Evolutionary conservation across 768 basidiomycete genomes (phyloP).

Genomic region (Pholiota molesta): DNA sequence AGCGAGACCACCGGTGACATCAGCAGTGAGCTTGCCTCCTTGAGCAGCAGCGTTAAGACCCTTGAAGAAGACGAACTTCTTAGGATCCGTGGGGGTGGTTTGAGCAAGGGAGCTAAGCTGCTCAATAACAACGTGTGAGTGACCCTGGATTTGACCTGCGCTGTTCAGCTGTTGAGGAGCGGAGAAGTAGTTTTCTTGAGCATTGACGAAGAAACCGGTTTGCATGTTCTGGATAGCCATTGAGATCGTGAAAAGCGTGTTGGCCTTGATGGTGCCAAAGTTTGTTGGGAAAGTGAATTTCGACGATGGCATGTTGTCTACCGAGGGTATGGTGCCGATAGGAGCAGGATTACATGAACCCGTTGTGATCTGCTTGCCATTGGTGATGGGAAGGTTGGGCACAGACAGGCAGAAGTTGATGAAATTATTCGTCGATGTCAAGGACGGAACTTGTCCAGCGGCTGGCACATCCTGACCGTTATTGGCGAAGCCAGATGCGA

Average conservation of each 20-base stretch:
- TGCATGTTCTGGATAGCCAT: constrained; percentile 49
- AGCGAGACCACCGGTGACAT: constrained; percentile 57
- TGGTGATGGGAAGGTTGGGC: constrained; percentile 51
- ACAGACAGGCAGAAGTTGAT: constrained; percentile 55
- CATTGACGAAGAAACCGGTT: constrained; percentile 61
- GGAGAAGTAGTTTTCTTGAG: constrained; percentile 53
- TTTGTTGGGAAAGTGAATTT: constrained; percentile 50
- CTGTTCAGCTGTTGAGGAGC: constrained; percentile 59
- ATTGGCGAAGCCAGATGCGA: constrained; percentile 52
- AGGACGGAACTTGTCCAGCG: constrained; percentile 51
- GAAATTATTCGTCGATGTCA: constrained; percentile 63
- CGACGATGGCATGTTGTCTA: constrained; percentile 47
- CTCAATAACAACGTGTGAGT: constrained; percentile 65
- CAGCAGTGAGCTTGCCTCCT: constrained; percentile 51
- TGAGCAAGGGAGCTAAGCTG: constrained; percentile 42
- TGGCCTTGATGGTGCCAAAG: constrained; percentile 46
- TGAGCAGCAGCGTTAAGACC: constrained; percentile 48
- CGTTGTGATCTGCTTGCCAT: constrained; percentile 53
- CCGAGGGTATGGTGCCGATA: constrained; percentile 56
- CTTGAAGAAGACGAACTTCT: constrained; percentile 63
- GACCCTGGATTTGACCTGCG: constrained; percentile 55
- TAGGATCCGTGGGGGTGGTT: constrained; percentile 52
- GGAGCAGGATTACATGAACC: constrained; percentile 64
- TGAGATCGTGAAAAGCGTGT: constrained; percentile 51
- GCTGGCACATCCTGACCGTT: constrained; percentile 48